Percentiles rank a stretch among this genome's conserved stretches.
These are phyloP conservation scores for Tephrocybe sp. DNA, from an alignment of 768 basidiomycete species.

Conservation along the genomic window DNA sequence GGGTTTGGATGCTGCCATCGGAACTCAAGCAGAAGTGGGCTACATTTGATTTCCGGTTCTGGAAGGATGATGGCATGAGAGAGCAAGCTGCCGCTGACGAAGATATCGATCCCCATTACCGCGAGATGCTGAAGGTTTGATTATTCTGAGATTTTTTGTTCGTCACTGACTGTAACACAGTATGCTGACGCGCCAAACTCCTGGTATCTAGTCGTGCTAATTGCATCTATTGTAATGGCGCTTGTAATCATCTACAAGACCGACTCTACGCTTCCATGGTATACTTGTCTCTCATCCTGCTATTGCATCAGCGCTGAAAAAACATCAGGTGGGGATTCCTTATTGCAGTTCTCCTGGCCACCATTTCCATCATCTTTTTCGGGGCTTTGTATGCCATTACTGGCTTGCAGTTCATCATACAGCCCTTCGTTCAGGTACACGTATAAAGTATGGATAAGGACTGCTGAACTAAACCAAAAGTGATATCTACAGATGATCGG, in stretches of 20 bases:
- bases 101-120: conserved; percentile 46
- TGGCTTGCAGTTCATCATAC: conserved; percentile 41
- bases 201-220: conserved; percentile 47
- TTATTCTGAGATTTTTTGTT: background rate
- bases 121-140: conserved; percentile 47
- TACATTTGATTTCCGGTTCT: conserved; percentile 39
- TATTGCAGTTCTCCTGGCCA: conserved; percentile 38
- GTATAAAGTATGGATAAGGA: background rate
- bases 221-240: conserved; percentile 38
- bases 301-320: background rate
- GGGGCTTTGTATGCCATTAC: conserved; percentile 44
- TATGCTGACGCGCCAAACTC: conserved; percentile 58
- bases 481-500: conserved; percentile 57
- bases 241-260: conserved; percentile 44
- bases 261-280: conserved; percentile 48
- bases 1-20: conserved; percentile 42
- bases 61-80: conserved; percentile 38
- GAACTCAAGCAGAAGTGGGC: conserved; percentile 29
- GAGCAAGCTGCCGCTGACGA: conserved; percentile 21
- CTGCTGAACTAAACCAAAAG: conserved; percentile 26
- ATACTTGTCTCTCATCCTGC: conserved; percentile 3
- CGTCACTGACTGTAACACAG: conserved; percentile 16
- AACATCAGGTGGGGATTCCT: conserved; percentile 45
- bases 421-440: conserved; percentile 48
- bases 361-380: conserved; percentile 45